Evolutionary conservation across 768 basidiomycete genomes (phyloP), one percentile per base, ranked within the genome.

Genomic region (Lyophyllum atratum): DNA sequence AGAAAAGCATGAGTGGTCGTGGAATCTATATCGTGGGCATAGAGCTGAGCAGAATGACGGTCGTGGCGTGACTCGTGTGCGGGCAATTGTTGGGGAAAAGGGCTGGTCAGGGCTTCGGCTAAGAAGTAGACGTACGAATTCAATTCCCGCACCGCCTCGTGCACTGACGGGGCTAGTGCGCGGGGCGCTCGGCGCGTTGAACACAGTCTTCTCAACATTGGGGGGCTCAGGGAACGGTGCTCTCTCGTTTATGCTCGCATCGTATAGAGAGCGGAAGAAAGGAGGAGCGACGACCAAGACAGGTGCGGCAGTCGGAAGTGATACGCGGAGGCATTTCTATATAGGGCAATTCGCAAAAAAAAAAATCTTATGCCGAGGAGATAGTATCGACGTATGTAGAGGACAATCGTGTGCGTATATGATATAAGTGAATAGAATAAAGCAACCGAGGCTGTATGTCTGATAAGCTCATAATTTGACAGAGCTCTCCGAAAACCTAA

Each of bases 1-100:
- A 83, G 66, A 82, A 79, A 54, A 77, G 69, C 80, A 81, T 81
- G 50, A 64, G 61, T 55, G 37, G 14, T 25, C 21, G 45, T 52
- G 10, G 37, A 54, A 39, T 42, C 45, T 61, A 61, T 53, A 39
- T 31, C 40, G 29, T 48, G 53, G 54, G 43, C 57, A 64, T 64
- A 57, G 33, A 37, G 26, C 24, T n/a, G n/a, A n/a, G n/a, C n/a
- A n/a, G 24, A 50, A 50, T 37, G 33, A 50, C 22, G 21, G 49
- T 48, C 31, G 26, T 48, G 31, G 19, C 15, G 39, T 15, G 29
- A 29, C 43, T 39, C 31, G 50, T 54, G 53, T 50, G 49, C 54
- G 39, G 48, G 45, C 42, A 14, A 49, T 43, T 34, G 34, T 31
- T 49, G 50, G 56, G 17, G 28, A n/a, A 28, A 29, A 47, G 5